Evolutionary conservation across 176 grass and related monocot species (phyloP).

Genomic region (Cenchrus purpureus): DNA sequence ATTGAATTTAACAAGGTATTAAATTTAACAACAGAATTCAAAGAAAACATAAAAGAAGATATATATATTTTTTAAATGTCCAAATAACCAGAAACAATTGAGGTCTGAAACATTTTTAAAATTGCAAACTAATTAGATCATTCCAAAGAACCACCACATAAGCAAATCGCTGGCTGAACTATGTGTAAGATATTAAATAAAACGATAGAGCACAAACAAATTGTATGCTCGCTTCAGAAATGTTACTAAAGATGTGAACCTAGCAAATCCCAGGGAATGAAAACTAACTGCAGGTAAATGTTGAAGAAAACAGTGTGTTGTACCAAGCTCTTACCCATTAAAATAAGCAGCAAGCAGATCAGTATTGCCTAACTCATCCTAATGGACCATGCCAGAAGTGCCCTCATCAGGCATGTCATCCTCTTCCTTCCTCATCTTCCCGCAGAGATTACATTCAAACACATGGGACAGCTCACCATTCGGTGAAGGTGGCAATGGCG

Average conservation of each 20-base stretch:
- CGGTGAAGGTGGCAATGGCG: slow-evolving; percentile 61
- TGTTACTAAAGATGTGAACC: slow-evolving; percentile 20
- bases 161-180: not conserved
- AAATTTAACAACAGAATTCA: not conserved
- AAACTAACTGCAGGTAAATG: not conserved
- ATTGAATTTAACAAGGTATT: not conserved
- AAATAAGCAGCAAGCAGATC: slow-evolving; percentile 17
- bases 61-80: not conserved
- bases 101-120: not conserved
- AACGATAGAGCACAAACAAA: not conserved
- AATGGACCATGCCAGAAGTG: slow-evolving; percentile 44
- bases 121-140: not conserved
- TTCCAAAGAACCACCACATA: not conserved
- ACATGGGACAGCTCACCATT: slow-evolving; percentile 53
- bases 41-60: not conserved
- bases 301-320: not conserved
- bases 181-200: not conserved
- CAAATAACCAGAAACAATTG: no score
- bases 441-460: slow-evolving; percentile 85
- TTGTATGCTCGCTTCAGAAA: not conserved
- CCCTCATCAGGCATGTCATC: slow-evolving; percentile 37
- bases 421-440: slow-evolving; percentile 53
- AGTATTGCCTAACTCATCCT: slow-evolving; percentile 6
- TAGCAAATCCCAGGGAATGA: not conserved
- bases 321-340: slow-evolving; percentile 11